phyloP scores from a whole-genome alignment of 305 asterid species.

The Andrographis paniculata region DNA sequence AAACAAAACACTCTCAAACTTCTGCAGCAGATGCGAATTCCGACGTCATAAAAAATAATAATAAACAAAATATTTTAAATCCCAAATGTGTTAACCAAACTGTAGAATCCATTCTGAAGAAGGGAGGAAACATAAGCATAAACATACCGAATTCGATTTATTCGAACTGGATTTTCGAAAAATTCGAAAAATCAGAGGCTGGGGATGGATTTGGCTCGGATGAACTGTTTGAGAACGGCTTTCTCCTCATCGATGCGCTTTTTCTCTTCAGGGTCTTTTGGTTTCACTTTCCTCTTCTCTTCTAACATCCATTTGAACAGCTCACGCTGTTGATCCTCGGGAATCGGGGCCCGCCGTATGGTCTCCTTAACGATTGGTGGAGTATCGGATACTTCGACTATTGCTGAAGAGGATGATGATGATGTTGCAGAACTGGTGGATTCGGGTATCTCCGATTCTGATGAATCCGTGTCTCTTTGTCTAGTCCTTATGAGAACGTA shows the following conservation, averaged over 20 bases:
- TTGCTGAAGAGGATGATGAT: slow-evolving; percentile 26
- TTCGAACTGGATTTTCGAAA: no score
- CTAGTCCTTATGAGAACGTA: slow-evolving; percentile 55
- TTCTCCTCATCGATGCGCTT: slow-evolving; percentile 80
- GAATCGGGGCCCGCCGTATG: slow-evolving; percentile 49
- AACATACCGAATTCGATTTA: no score
- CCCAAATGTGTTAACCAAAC: no score
- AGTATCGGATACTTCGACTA: slow-evolving; percentile 27
- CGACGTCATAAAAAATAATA: no score
- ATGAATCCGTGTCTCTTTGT: slow-evolving; percentile 29
- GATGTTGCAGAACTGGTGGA: slow-evolving; percentile 30
- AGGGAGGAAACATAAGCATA: no score
- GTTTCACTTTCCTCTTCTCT: slow-evolving; percentile 74
- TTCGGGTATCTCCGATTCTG: slow-evolving; percentile 31
- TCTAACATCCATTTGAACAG: slow-evolving; percentile 77
- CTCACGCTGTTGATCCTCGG: slow-evolving; percentile 63
- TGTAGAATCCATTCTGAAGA: no score
- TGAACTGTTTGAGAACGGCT: slow-evolving; percentile 73
- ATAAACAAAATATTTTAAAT: no score
- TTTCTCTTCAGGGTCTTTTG: slow-evolving; percentile 63
- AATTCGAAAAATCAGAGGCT: slow-evolving; percentile 38
- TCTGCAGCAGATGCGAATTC: no score
- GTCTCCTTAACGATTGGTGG: slow-evolving; percentile 26
- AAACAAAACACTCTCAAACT: no score
- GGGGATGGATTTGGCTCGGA: slow-evolving; percentile 56